These are phyloP conservation scores for Pseudophaeomoniella oleicola DNA, from an alignment of 2,329 filamentous ascomycete genomes.

Conservation along the genomic window DNA sequence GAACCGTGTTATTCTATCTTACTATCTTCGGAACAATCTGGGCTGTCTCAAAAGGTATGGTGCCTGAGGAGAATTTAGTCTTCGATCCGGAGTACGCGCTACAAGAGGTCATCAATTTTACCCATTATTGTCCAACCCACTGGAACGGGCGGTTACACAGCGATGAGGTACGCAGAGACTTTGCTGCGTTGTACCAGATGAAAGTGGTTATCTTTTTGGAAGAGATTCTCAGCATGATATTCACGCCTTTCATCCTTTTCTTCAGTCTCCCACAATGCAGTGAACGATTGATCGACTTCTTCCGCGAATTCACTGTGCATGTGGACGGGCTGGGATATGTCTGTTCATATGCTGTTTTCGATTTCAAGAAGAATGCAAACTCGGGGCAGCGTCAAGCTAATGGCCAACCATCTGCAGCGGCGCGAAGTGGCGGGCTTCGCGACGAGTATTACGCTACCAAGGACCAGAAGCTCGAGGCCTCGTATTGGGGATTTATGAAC, in stretches of 20 bases:
- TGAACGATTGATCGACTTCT: slow-evolving; percentile 92
- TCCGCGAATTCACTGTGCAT: slow-evolving; percentile 92
- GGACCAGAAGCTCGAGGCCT: slow-evolving; percentile 96
- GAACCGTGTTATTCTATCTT: slow-evolving; percentile 82
- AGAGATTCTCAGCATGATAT: slow-evolving; percentile 81
- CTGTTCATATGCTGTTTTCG: slow-evolving; percentile 93
- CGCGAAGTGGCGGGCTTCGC: slow-evolving; percentile 39
- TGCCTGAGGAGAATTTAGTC: slow-evolving; percentile 76
- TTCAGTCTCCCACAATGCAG: slow-evolving; percentile 75
- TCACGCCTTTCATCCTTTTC: slow-evolving; percentile 79
- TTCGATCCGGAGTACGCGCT: slow-evolving; percentile 88
- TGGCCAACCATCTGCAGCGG: slow-evolving; percentile 9
- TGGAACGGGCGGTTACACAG: slow-evolving; percentile 88
- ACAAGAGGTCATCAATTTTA: slow-evolving; percentile 79
- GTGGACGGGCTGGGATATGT: slow-evolving; percentile 93
- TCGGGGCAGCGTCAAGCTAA: slow-evolving; percentile 20
- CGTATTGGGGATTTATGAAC: slow-evolving; percentile 87
- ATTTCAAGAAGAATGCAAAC: slow-evolving; percentile 69
- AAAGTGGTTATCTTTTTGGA: slow-evolving; percentile 85
- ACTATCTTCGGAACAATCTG: slow-evolving; percentile 71
- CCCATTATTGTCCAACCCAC: slow-evolving; percentile 76
- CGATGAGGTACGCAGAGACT: slow-evolving; percentile 83
- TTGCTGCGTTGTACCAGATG: slow-evolving; percentile 79
- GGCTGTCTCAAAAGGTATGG: slow-evolving; percentile 66
- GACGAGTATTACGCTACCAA: slow-evolving; percentile 92